A percentile compares a stretch with the other conserved stretches of the same genome.
Evolutionary conservation across 2,329 filamentous ascomycete genomes (phyloP).

Genomic region (Trichoderma harzianum): DNA sequence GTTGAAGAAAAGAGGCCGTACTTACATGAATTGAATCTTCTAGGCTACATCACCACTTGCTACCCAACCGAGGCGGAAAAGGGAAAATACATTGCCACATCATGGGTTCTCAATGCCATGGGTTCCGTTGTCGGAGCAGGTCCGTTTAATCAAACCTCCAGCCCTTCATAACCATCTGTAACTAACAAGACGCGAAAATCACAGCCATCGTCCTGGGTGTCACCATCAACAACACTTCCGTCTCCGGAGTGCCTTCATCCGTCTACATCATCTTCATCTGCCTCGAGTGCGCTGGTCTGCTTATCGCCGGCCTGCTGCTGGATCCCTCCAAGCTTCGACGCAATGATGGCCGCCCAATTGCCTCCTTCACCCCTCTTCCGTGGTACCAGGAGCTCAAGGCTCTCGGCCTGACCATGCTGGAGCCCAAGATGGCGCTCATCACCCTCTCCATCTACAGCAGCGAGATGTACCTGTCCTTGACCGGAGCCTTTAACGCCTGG

Average conservation of each 20-base stretch:
- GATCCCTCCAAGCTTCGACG: slow-evolving; percentile 16
- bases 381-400: slow-evolving; percentile 19
- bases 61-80: slow-evolving; percentile 80
- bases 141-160: too few species aligned
- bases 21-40: too few species aligned
- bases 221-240: slow-evolving; percentile 14
- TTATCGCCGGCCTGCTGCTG: slow-evolving; percentile 5
- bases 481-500: slow-evolving; percentile 14
- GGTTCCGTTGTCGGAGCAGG: slow-evolving; percentile 81
- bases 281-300: slow-evolving; percentile 8
- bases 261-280: slow-evolving; percentile 18
- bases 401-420: slow-evolving; percentile 8
- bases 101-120: slow-evolving; percentile 94
- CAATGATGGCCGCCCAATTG: slow-evolving; percentile 17
- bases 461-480: slow-evolving; percentile 17
- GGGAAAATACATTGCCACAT: slow-evolving; percentile 84
- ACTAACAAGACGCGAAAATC: too few species aligned
- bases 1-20: too few species aligned
- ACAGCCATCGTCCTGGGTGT: slow-evolving; percentile 16
- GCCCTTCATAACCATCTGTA: too few species aligned
- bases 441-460: slow-evolving; percentile 17
- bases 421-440: slow-evolving; percentile 18
- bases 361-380: slow-evolving; percentile 13
- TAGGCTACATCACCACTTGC: slow-evolving; percentile 74
- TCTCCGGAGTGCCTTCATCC: slow-evolving; percentile 15